These are phyloP conservation scores for sweet orange (Citrus sinensis) DNA, from an alignment of 345 rosid species.

Conservation along the genomic window DNA sequence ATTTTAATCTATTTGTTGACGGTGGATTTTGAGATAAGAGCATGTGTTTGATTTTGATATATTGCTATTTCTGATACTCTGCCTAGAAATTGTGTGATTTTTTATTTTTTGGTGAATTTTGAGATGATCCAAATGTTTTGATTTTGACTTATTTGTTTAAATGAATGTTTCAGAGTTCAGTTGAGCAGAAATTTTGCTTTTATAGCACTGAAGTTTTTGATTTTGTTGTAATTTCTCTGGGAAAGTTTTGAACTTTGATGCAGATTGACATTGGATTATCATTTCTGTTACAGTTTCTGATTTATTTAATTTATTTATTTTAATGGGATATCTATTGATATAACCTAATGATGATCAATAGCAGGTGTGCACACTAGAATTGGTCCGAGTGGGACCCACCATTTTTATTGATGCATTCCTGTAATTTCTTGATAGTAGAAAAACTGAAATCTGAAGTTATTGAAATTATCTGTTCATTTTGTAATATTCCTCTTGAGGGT, in stretches of 20 bases:
- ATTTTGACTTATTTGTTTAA: background rate
- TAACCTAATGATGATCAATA: background rate
- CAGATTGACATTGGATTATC: background rate
- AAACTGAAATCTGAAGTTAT: background rate
- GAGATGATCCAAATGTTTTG: background rate
- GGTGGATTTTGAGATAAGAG: background rate
- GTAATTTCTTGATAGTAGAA: background rate
- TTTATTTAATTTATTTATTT: background rate
- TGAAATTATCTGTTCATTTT: background rate
- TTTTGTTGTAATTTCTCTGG: background rate
- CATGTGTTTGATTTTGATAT: slow-evolving; percentile 3
- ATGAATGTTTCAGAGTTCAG: background rate
- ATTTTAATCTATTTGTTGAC: background rate
- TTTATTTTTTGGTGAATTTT: background rate
- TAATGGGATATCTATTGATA: background rate
- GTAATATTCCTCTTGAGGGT: background rate
- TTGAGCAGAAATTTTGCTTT: slow-evolving; percentile 1
- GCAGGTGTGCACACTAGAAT: background rate
- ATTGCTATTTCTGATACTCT: background rate
- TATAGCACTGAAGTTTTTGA: background rate
- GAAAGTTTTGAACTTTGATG: background rate
- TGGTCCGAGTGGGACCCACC: background rate
- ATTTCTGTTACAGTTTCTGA: background rate
- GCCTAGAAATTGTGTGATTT: background rate
- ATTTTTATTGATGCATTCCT: background rate